Evolutionary conservation across 768 basidiomycete genomes (phyloP), one percentile per base, ranked within the genome.

Genomic region (Amanita rubescens): DNA sequence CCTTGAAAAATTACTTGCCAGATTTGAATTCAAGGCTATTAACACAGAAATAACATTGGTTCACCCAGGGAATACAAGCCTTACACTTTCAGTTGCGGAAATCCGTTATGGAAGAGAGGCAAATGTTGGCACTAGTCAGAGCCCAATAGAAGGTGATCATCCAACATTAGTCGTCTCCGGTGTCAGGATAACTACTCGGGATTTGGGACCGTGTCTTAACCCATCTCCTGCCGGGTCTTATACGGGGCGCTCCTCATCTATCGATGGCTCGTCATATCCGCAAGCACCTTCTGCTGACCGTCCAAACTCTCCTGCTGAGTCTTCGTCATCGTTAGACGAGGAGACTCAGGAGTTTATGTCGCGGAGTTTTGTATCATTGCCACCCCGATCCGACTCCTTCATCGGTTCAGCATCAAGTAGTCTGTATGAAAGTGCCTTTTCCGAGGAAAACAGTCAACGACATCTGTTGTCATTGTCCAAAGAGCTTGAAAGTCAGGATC

Each of bases 401-500:
- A 59, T 71, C 45, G 68, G 65, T 35, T 82, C 84, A 17, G 67
- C 76, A 45, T 66, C 75, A 5, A 80, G 80, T 59, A 90, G 84
- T 67, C 80, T 92, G 75, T 93, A 91, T 63, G 78, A 86, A 59
- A 92, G 89, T 59, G 85, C 85, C 3, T 58, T 86, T 19, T 85
- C 85, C 9, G 54, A 41, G 20, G 45, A 22, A 34, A 17, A 5
- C 12, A 19, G 30, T 17, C 38, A 22, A 11, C n/a, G 12, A 32
- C 24, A 32, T 20, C 27, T 48, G 19, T n/a, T 39, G 17, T 19
- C 52, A 37, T 48, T 45, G 14, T 41, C 38, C 5, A 10, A 24
- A 27, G n/a, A 46, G 17, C 17, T 12, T 17, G n/a, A 14, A n/a
- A 46, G 2, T 9, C n/a, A 17, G 38, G 38, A 30, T 46, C 15